A percentile compares a stretch with the other conserved stretches of the same genome.
These are phyloP conservation scores for Serendipita sp. DNA, from an alignment of 1,284 basidiomycete species.

Conservation along the genomic window DNA sequence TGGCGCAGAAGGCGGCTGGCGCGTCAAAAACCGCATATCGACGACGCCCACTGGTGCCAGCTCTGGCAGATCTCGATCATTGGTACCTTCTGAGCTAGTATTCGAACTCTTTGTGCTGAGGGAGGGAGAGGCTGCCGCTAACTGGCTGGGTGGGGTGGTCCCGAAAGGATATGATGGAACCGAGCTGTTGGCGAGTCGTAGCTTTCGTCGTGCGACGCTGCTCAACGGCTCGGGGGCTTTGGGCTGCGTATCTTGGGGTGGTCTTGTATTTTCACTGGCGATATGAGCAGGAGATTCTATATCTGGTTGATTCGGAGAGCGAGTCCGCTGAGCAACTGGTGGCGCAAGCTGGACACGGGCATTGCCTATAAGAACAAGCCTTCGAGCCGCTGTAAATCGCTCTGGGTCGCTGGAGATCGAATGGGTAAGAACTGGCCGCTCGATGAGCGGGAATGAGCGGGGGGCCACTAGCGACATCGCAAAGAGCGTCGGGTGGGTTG, in stretches of 20 bases:
- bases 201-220: constrained; percentile 5
- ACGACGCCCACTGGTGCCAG: constrained; percentile 1
- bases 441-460: not conserved
- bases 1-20: not conserved
- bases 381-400: not conserved
- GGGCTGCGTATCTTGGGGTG: not conserved
- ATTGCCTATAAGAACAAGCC: constrained; percentile 4
- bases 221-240: not conserved
- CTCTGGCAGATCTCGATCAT: not conserved
- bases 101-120: not conserved
- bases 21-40: constrained; percentile 1
- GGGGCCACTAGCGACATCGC: constrained; percentile 6
- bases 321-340: not conserved
- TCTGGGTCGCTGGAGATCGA: not conserved
- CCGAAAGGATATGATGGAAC: constrained; percentile 1
- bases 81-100: not conserved
- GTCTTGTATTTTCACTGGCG: not conserved
- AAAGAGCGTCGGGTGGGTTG: not conserved
- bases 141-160: not conserved
- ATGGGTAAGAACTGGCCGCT: not conserved
- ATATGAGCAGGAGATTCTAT: not conserved
- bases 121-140: not conserved
- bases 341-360: not conserved
- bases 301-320: not conserved
- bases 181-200: constrained; percentile 4